Conservation (phyloP, 2,329 filamentous ascomycete genomes). For the Tolypocladium guangdongense region DNA sequence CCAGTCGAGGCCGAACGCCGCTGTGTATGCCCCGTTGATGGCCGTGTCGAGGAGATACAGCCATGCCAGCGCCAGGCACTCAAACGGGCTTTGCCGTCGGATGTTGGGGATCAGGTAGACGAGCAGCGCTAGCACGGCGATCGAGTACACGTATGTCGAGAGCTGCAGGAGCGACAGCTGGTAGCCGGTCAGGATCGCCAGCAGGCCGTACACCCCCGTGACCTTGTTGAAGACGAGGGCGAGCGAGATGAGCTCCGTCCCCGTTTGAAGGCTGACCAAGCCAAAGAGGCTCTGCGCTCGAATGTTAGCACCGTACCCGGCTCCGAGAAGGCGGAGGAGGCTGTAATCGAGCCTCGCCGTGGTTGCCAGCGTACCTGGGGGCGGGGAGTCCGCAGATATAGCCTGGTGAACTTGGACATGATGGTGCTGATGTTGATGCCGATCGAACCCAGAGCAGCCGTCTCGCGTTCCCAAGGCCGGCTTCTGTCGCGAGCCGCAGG, state of each 20-base stretch:
- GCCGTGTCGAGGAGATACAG: slow-evolving; percentile 74
- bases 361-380: slow-evolving; percentile 23
- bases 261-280: slow-evolving; percentile 75
- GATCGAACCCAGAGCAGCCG: not conserved
- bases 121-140: slow-evolving; percentile 57
- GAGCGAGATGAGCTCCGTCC: slow-evolving; percentile 73
- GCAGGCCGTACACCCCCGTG: slow-evolving; percentile 79
- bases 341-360: not conserved
- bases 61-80: slow-evolving; percentile 73
- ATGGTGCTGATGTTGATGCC: not conserved
- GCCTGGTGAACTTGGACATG: slow-evolving; percentile 26
- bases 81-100: slow-evolving; percentile 64
- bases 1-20: slow-evolving; percentile 74
- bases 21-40: slow-evolving; percentile 73
- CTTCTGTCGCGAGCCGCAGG: not conserved
- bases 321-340: not conserved
- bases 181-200: slow-evolving; percentile 81
- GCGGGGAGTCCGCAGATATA: slow-evolving; percentile 27
- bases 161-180: slow-evolving; percentile 73
- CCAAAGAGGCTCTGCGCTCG: slow-evolving; percentile 65
- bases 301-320: slow-evolving; percentile 1
- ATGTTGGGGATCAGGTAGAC: slow-evolving; percentile 69
- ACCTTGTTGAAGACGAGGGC: slow-evolving; percentile 85
- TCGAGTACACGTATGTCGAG: slow-evolving; percentile 84
- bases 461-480: not conserved